These are phyloP conservation scores for Porcisia hertigi DNA, from an alignment of 208 protist genomes.

Conservation along the genomic window DNA sequence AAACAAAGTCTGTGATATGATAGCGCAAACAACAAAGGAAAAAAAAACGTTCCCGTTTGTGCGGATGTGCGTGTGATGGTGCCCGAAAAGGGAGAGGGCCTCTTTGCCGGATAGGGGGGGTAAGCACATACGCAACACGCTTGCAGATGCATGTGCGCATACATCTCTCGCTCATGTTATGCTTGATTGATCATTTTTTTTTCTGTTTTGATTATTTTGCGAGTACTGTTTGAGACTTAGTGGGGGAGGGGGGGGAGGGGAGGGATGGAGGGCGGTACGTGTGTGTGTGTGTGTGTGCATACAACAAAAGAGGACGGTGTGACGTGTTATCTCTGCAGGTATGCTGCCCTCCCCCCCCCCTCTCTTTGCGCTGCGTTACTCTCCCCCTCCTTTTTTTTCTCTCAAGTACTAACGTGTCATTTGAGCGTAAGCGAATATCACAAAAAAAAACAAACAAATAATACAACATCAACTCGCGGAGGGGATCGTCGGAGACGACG, in stretches of 20 bases:
- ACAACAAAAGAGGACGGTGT: background rate
- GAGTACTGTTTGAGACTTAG: background rate
- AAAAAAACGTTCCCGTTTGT: background rate
- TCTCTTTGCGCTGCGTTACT: background rate
- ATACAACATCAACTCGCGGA: background rate
- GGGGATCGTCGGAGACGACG: background rate
- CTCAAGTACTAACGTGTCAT: background rate
- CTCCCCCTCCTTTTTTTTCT: background rate
- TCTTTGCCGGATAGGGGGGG: background rate
- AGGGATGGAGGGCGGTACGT: background rate
- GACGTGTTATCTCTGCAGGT: background rate
- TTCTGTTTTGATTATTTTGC: conserved; percentile 7
- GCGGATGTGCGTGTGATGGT: background rate
- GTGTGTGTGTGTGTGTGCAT: background rate
- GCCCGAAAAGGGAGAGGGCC: background rate
- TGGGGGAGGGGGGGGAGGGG: background rate
- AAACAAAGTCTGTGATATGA: too few relatives aligned
- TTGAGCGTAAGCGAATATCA: background rate
- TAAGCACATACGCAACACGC: background rate
- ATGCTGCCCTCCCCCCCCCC: background rate
- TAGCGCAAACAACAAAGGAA: too few relatives aligned
- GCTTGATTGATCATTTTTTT: conserved; percentile 8
- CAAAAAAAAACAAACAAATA: background rate
- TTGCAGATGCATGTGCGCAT: background rate
- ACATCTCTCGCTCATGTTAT: background rate